Conservation (phyloP, 1,139 yeast genomes). For the Yamadazyma sp. region DNA sequence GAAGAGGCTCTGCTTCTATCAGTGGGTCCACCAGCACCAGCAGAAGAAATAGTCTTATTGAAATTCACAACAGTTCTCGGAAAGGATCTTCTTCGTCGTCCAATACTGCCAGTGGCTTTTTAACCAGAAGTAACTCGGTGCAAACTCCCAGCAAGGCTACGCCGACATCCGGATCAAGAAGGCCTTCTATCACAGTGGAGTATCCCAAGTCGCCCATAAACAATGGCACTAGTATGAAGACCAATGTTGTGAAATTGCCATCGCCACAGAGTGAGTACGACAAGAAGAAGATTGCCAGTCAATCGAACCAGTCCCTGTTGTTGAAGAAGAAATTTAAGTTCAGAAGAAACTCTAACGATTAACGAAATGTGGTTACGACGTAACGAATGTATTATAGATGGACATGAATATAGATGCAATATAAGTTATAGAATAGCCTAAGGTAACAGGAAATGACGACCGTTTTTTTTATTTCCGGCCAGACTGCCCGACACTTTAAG, state of each 20-base stretch:
- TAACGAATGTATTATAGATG: slow-evolving; percentile 4
- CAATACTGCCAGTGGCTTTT: slow-evolving; percentile 2
- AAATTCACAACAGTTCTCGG: slow-evolving; percentile 7
- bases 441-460: no score
- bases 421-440: no score
- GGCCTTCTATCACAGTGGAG: slow-evolving; percentile 12
- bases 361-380: slow-evolving; percentile 5
- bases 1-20: slow-evolving; percentile 1
- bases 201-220: slow-evolving; percentile 18
- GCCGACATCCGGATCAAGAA: slow-evolving; percentile 7
- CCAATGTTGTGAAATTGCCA: slow-evolving; percentile 15
- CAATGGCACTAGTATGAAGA: slow-evolving; percentile 9
- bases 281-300: slow-evolving; percentile 7
- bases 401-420: neutral
- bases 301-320: slow-evolving; percentile 9
- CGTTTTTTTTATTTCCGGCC: no score
- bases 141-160: slow-evolving; percentile 2
- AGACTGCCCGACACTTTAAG: no score
- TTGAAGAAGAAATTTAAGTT: slow-evolving; percentile 25
- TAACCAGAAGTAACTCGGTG: slow-evolving; percentile 3
- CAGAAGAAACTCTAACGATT: slow-evolving; percentile 25
- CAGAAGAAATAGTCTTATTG: slow-evolving; percentile 10
- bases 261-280: slow-evolving; percentile 18
- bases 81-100: slow-evolving; percentile 11
- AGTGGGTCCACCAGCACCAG: slow-evolving; percentile 4